Evolutionary conservation across 1,284 basidiomycete genomes (phyloP).

Genomic region (Sphaerobolus stellatus): DNA sequence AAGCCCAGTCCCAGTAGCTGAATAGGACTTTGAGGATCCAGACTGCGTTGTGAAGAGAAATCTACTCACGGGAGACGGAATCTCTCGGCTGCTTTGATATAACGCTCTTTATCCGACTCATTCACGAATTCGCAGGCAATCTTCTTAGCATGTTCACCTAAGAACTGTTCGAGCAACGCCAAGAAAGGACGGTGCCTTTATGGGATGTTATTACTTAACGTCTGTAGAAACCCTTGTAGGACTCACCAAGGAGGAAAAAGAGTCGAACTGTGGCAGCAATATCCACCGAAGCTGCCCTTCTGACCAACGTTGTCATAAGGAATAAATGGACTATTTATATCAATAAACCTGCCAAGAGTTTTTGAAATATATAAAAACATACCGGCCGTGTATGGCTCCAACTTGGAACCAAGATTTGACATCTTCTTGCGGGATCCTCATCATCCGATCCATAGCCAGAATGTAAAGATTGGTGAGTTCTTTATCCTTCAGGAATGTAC

Average conservation of each 20-base stretch:
- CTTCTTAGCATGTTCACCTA: conserved; percentile 9
- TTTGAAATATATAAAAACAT: background rate
- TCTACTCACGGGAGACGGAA: conserved; percentile 13
- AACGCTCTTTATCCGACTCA: conserved; percentile 3
- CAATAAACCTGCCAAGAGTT: background rate
- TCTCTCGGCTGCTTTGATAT: conserved; percentile 5
- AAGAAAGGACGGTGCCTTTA: conserved; percentile 14
- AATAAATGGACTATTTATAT: conserved; percentile 6
- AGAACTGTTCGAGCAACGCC: conserved; percentile 10
- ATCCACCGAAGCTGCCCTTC: conserved; percentile 11
- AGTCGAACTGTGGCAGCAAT: conserved; percentile 12
- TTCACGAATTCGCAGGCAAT: conserved; percentile 11
- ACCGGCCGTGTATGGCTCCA: conserved; percentile 15
- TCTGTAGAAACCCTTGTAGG: background rate
- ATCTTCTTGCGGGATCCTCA: conserved; percentile 6
- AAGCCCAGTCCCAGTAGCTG: conserved; percentile 46
- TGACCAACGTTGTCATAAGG: conserved; percentile 6
- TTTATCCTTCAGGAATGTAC: conserved; percentile 8
- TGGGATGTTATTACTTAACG: background rate
- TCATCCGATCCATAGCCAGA: conserved; percentile 10
- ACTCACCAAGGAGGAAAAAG: conserved; percentile 14
- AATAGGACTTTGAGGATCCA: background rate
- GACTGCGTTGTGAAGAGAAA: background rate
- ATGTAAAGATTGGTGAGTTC: conserved; percentile 13
- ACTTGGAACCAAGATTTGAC: conserved; percentile 11